Conservation (phyloP, 2,329 filamentous ascomycete genomes). For the Malbranchea zuffiana region DNA sequence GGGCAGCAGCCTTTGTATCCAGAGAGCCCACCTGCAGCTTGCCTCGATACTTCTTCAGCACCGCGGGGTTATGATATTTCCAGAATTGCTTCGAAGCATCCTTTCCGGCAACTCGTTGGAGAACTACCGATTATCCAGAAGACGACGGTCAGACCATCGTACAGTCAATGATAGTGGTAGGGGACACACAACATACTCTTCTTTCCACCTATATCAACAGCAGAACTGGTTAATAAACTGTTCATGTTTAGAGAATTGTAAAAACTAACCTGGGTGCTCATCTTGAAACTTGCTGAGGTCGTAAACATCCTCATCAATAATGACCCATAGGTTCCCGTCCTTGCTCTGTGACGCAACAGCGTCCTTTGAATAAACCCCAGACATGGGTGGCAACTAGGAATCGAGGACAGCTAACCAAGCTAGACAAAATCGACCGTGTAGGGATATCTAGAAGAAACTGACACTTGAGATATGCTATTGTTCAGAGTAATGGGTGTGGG, state of each 20-base stretch:
- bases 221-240: slow-evolving; percentile 2
- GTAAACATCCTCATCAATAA: slow-evolving; percentile 17
- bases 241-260: background rate
- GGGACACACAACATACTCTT: slow-evolving; percentile 11
- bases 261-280: slow-evolving; percentile 16
- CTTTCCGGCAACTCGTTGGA: slow-evolving; percentile 54
- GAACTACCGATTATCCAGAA: slow-evolving; percentile 35
- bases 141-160: background rate
- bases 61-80: slow-evolving; percentile 53
- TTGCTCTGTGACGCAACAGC: slow-evolving; percentile 76
- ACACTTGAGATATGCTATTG: no score
- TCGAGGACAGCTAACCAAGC: no score
- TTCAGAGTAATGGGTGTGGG: no score
- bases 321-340: slow-evolving; percentile 15
- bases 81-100: slow-evolving; percentile 59
- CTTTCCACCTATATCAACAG: slow-evolving; percentile 10
- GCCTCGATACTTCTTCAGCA: slow-evolving; percentile 52
- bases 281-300: slow-evolving; percentile 17
- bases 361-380: slow-evolving; percentile 69
- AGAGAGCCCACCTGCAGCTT: slow-evolving; percentile 59
- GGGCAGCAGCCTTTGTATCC: slow-evolving; percentile 60
- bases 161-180: background rate
- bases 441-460: no score
- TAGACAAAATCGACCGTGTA: no score
- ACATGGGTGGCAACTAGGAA: no score